Percentiles rank a stretch among this genome's conserved stretches.
Conservation (phyloP, 192 early-diverging fungal species). For the Rhizophagus clarus region DNA sequence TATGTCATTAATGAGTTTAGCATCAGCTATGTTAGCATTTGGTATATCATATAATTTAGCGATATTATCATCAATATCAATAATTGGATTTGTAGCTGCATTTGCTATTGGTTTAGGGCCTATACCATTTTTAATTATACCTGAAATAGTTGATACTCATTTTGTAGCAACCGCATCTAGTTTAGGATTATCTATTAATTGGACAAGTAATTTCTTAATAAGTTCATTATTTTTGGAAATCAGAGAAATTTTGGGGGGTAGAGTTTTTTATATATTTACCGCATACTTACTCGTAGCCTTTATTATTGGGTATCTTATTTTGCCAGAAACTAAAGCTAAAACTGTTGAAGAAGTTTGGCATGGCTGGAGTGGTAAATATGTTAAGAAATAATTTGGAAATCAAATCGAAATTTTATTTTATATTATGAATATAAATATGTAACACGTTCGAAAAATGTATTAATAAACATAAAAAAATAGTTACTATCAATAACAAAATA, state of each 20-base stretch:
- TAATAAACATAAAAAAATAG: no score
- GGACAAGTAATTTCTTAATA: conserved; percentile 66
- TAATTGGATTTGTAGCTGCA: conserved; percentile 75
- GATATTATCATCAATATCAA: conserved; percentile 62
- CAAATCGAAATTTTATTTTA: no score
- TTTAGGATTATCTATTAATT: conserved; percentile 65
- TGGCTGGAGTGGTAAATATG: conserved; percentile 29
- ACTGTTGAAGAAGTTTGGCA: conserved; percentile 54
- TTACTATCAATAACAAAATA: no score
- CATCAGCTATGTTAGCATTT: conserved; percentile 60
- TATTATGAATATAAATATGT: no score
- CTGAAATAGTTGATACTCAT: conserved; percentile 73
- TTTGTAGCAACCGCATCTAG: conserved; percentile 67
- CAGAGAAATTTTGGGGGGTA: conserved; percentile 52
- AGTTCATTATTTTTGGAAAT: conserved; percentile 62
- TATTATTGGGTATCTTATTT: conserved; percentile 47
- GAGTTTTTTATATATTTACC: conserved; percentile 70
- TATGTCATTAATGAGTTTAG: conserved; percentile 57
- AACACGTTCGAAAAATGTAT: no score
- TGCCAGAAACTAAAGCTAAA: conserved; percentile 76
- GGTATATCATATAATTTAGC: conserved; percentile 56
- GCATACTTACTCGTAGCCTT: conserved; percentile 45
- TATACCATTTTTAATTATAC: conserved; percentile 80
- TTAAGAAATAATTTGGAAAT: background rate
- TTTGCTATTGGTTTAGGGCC: conserved; percentile 82